Conservation (phyloP, 148 eudicot genomes). For the Beta vulgaris region DNA sequence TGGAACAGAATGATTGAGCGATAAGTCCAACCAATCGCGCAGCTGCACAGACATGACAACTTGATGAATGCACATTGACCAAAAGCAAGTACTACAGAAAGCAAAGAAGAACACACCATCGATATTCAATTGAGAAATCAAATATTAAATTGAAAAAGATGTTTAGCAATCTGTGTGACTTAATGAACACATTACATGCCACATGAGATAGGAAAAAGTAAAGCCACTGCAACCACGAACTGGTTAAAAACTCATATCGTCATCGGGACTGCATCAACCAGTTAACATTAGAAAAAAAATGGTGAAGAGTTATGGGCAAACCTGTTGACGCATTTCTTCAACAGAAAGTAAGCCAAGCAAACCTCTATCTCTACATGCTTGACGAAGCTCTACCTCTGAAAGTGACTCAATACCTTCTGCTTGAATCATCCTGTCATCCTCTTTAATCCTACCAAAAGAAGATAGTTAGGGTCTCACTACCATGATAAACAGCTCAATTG, state of each 20-base stretch:
- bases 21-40: conserved; percentile 83
- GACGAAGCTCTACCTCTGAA: conserved; percentile 78
- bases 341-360: conserved; percentile 65
- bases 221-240: background rate
- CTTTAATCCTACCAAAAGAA: conserved; percentile 52
- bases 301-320: conserved; percentile 21
- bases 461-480: conserved; percentile 9
- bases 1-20: conserved; percentile 71
- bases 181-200: background rate
- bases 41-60: conserved; percentile 38
- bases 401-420: conserved; percentile 81
- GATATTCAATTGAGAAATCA: background rate
- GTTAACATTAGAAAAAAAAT: background rate
- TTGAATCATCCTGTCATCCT: conserved; percentile 77
- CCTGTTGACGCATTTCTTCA: conserved; percentile 90
- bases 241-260: background rate
- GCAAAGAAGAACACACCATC: conserved; percentile 1
- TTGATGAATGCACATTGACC: conserved; percentile 1
- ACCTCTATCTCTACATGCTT: conserved; percentile 81
- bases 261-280: background rate
- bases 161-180: background rate
- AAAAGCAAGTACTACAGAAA: background rate
- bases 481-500: background rate
- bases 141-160: background rate
- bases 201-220: background rate